Evolutionary conservation across 345 rosid species (phyloP).

Genomic region (Gynandropsis gynandra): DNA sequence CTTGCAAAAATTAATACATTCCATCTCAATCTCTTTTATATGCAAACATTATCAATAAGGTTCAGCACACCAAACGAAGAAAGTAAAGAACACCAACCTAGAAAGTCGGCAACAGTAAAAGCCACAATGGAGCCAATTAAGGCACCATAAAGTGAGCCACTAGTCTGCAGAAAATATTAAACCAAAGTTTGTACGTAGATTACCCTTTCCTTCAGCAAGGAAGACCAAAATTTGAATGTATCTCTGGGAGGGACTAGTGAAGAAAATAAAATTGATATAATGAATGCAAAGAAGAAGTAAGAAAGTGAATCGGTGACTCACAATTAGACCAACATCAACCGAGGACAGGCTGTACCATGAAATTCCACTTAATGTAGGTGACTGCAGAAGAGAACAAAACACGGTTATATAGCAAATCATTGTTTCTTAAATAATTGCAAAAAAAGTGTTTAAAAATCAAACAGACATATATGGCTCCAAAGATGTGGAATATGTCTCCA

Average conservation of each 20-base stretch:
- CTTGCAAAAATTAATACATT: constrained; percentile 37
- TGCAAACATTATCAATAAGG: constrained; percentile 11
- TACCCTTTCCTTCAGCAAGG: neutral
- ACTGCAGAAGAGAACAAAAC: constrained; percentile 42
- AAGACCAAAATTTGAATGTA: neutral
- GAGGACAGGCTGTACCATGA: constrained; percentile 81
- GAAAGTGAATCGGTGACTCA: constrained; percentile 38
- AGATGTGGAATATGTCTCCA: constrained; percentile 4
- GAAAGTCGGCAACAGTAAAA: constrained; percentile 68
- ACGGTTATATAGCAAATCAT: constrained; percentile 8
- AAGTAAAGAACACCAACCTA: constrained; percentile 40
- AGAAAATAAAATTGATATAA: neutral
- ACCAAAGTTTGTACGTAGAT: constrained; percentile 10
- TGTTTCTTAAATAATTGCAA: constrained; percentile 1
- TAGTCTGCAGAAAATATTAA: constrained; percentile 53
- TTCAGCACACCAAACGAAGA: constrained; percentile 11
- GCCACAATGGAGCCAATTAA: constrained; percentile 81
- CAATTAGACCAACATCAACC: constrained; percentile 75
- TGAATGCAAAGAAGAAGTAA: constrained; percentile 12
- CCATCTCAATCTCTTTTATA: constrained; percentile 18
- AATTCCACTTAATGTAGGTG: constrained; percentile 65
- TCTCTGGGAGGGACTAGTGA: neutral
- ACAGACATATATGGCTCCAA: neutral
- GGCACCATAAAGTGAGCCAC: constrained; percentile 90
- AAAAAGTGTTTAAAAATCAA: neutral